These are phyloP conservation scores for Talaromyces sp. DNA, from an alignment of 2,329 filamentous ascomycete genomes.

Conservation along the genomic window DNA sequence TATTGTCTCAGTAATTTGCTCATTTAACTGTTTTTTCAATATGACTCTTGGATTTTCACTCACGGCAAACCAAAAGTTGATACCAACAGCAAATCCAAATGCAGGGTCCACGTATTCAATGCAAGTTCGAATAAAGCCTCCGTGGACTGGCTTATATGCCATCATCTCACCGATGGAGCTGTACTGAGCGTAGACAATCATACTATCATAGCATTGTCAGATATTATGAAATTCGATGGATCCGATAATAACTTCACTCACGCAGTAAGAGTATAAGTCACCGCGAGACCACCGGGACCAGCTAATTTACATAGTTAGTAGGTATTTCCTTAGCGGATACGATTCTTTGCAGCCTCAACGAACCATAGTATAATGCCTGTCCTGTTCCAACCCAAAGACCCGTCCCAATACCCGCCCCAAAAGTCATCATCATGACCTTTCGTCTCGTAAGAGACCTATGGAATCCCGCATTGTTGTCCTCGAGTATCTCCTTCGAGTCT, in stretches of 20 bases:
- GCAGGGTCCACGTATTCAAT: conserved; percentile 38
- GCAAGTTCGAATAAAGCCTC: conserved; percentile 37
- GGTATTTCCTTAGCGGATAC: too few relatives aligned
- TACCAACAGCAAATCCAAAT: conserved; percentile 36
- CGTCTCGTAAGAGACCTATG: conserved; percentile 35
- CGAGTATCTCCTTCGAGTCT: conserved; percentile 10
- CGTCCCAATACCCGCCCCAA: conserved; percentile 40
- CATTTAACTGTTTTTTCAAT: too few relatives aligned
- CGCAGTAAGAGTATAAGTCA: conserved; percentile 38
- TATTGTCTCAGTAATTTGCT: not conserved
- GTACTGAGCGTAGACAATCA: conserved; percentile 38
- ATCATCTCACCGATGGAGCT: conserved; percentile 39
- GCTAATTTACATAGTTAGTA: conserved; percentile 16
- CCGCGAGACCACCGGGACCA: conserved; percentile 35
- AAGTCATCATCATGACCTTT: conserved; percentile 45
- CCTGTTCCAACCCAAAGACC: conserved; percentile 43
- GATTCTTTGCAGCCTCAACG: too few relatives aligned
- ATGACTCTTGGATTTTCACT: not conserved
- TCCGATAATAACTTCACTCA: conserved; percentile 10
- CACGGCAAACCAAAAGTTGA: conserved; percentile 40
- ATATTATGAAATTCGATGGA: not conserved
- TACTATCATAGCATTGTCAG: conserved; percentile 15
- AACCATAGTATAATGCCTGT: conserved; percentile 36
- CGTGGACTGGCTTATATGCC: conserved; percentile 35
- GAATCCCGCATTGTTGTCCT: conserved; percentile 28